Conservation (phyloP, 148 eudicot genomes). For the Chenopodium berlandieri region DNA sequence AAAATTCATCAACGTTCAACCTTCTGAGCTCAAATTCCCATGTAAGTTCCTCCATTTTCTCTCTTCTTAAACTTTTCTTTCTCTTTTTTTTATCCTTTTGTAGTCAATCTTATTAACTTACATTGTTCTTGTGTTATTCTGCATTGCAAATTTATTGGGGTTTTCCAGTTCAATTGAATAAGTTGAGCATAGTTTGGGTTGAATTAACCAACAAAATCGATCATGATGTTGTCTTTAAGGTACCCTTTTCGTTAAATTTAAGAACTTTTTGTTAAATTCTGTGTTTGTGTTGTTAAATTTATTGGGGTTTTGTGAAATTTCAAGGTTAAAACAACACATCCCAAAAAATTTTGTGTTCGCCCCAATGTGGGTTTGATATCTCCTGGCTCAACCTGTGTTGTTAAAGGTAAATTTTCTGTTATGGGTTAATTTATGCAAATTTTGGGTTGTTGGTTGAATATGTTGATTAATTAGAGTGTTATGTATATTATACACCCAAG, state of each 20-base stretch:
- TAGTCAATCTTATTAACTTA: not conserved
- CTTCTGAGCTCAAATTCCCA: constrained; percentile 68
- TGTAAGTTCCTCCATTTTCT: constrained; percentile 37
- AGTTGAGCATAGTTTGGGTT: constrained; percentile 58
- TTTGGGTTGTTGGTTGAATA: not conserved
- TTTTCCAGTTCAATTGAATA: constrained; percentile 50
- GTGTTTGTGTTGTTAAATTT: constrained; percentile 12
- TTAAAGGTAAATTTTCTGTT: constrained; percentile 49
- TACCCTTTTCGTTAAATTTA: constrained; percentile 17
- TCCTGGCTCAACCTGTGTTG: constrained; percentile 59
- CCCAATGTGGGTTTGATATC: constrained; percentile 71
- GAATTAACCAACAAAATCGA: constrained; percentile 60
- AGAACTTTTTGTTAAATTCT: not conserved
- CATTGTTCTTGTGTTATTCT: constrained; percentile 1
- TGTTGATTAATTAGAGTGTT: not conserved
- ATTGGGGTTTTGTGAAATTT: constrained; percentile 21
- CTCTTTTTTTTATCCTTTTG: not conserved
- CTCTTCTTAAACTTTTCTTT: not conserved
- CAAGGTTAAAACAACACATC: constrained; percentile 91
- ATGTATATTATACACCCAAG: not conserved
- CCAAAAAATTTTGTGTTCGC: constrained; percentile 78
- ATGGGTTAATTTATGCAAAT: not conserved
- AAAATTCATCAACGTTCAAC: constrained; percentile 53
- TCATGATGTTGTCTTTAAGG: constrained; percentile 74
- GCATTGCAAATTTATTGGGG: constrained; percentile 5